A percentile compares a stretch with the other conserved stretches of the same genome.
phyloP scores from a whole-genome alignment of 805 yeast genomes.

The Zygosaccharomyces bailii region DNA sequence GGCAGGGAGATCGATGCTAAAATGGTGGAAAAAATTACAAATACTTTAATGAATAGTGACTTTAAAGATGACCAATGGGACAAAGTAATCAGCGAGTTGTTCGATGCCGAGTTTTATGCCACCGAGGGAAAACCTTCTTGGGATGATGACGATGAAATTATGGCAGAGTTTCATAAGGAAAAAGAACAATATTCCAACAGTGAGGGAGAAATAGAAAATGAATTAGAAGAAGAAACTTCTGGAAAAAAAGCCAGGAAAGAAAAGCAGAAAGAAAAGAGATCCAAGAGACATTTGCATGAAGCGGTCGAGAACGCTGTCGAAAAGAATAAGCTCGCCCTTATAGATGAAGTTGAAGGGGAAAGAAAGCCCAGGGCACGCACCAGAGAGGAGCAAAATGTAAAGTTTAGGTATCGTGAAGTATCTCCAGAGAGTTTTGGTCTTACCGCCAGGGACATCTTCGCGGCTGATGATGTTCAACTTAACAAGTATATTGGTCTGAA shows the following conservation, averaged over 20 bases:
- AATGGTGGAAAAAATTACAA: constrained; percentile 64
- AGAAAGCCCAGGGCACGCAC: constrained; percentile 55
- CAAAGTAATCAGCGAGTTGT: constrained; percentile 72
- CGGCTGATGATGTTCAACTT: constrained; percentile 84
- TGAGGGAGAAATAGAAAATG: constrained; percentile 24
- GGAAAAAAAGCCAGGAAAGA: constrained; percentile 42
- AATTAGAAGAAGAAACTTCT: constrained; percentile 31
- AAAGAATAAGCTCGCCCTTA: constrained; percentile 57
- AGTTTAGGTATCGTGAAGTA: constrained; percentile 86
- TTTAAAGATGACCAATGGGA: constrained; percentile 94
- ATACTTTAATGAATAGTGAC: constrained; percentile 76
- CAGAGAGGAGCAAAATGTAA: constrained; percentile 44
- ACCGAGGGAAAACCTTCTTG: constrained; percentile 61
- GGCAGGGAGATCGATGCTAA: constrained; percentile 51
- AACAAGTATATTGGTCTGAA: constrained; percentile 84
- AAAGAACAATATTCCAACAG: constrained; percentile 41
- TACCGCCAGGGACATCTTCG: constrained; percentile 75
- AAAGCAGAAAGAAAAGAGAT: constrained; percentile 57
- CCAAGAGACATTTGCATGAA: constrained; percentile 56
- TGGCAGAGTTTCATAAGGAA: constrained; percentile 41
- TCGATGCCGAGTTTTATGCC: constrained; percentile 79
- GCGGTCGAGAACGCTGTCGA: constrained; percentile 79
- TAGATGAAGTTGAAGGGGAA: constrained; percentile 65
- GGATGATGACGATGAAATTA: constrained; percentile 56
- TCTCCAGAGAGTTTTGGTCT: constrained; percentile 93